A percentile compares a stretch with the other conserved stretches of the same genome.
phyloP scores from a whole-genome alignment of 2,329 filamentous ascomycete genomes.

The Colletotrichum lentis region DNA sequence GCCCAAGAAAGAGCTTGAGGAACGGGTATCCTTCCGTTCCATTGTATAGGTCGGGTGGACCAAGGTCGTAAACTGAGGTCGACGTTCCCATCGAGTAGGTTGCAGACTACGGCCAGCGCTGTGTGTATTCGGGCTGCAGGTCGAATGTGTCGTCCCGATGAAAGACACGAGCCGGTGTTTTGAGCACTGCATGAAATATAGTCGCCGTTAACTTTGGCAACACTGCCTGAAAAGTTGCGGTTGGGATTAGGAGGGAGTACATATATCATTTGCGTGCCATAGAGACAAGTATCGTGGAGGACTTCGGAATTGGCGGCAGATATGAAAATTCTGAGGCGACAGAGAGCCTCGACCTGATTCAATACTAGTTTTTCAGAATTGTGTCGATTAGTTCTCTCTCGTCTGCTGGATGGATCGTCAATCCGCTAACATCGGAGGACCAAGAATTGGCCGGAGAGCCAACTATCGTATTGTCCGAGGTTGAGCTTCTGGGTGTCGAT shows the following conservation, averaged over 20 bases:
- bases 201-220: neutral
- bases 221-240: neutral
- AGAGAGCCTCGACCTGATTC: neutral
- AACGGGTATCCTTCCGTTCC: constrained; percentile 1
- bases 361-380: neutral
- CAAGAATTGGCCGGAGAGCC: neutral
- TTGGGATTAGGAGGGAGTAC: neutral
- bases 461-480: neutral
- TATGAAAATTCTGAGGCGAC: neutral
- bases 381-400: neutral
- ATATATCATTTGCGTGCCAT: neutral
- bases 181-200: constrained; percentile 3
- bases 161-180: neutral
- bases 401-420: neutral
- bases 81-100: neutral
- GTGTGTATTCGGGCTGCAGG: neutral
- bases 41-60: neutral
- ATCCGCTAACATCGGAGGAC: no score
- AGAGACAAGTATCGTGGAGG: neutral
- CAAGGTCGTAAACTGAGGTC: neutral
- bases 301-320: neutral
- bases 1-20: neutral
- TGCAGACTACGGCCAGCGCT: neutral
- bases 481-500: neutral
- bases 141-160: neutral